Conservation (phyloP, 306 rosid species). For the Parietaria judaica region DNA sequence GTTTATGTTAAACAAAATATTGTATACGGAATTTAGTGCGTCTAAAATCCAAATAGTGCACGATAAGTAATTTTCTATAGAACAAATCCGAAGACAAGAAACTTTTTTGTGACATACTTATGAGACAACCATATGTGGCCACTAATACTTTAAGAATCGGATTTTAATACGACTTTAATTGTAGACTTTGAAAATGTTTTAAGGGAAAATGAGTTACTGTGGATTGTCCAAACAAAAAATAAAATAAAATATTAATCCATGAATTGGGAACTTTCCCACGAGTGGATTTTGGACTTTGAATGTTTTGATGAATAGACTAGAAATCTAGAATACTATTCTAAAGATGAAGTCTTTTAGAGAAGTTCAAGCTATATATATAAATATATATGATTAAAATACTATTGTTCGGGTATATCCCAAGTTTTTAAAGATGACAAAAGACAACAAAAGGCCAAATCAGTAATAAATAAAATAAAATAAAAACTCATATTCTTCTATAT, state of each 20-base stretch:
- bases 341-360: neutral
- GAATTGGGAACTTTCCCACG: neutral
- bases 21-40: neutral
- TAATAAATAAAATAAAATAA: too few relatives aligned
- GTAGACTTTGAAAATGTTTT: neutral
- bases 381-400: neutral
- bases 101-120: neutral
- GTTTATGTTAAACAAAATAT: neutral
- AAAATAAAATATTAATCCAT: neutral
- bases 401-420: too few relatives aligned
- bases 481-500: neutral
- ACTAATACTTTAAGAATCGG: neutral
- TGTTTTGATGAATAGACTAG: neutral
- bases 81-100: neutral
- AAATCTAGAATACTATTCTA: neutral
- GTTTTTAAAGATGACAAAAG: too few relatives aligned
- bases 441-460: neutral
- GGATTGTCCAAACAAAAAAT: constrained; percentile 10
- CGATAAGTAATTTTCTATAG: neutral
- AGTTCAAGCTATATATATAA: neutral
- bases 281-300: neutral
- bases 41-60: neutral
- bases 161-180: neutral
- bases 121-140: neutral
- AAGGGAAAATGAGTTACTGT: constrained; percentile 2